phyloP scores from a whole-genome alignment of 768 basidiomycete genomes.

The Agrocybe chaxingu region DNA sequence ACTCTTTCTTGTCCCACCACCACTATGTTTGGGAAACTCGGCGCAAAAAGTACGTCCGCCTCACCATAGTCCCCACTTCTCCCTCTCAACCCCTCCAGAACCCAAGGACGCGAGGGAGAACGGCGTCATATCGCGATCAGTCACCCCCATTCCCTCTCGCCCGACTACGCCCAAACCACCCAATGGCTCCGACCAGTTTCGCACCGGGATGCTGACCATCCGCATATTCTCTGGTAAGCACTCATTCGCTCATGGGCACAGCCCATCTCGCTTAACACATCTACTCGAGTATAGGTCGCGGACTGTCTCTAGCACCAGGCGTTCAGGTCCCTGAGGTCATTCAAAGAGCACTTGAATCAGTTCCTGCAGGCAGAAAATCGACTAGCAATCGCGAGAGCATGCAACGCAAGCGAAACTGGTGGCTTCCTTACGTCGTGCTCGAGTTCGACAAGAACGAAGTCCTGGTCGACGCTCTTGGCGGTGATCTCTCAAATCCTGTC shows the following conservation, averaged over 20 bases:
- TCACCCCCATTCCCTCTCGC: slow-evolving; percentile 75
- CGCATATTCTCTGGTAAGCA: slow-evolving; percentile 86
- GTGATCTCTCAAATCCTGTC: slow-evolving; percentile 83
- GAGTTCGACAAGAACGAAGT: slow-evolving; percentile 99
- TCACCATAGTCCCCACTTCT: slow-evolving; percentile 3
- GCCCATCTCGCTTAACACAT: slow-evolving; percentile 1
- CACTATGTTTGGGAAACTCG: slow-evolving; percentile 54
- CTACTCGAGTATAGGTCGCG: slow-evolving; percentile 52
- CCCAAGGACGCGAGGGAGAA: slow-evolving; percentile 70
- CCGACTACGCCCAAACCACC: slow-evolving; percentile 72
- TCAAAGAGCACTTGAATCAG: slow-evolving; percentile 71
- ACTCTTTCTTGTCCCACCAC: slow-evolving; percentile 10
- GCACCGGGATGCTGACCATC: slow-evolving; percentile 92
- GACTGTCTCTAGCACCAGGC: slow-evolving; percentile 76
- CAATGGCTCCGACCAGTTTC: slow-evolving; percentile 58
- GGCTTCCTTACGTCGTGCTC: slow-evolving; percentile 95
- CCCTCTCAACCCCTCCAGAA: slow-evolving; percentile 36
- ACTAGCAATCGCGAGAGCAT: slow-evolving; percentile 85
- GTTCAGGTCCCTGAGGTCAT: slow-evolving; percentile 81
- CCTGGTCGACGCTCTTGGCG: slow-evolving; percentile 92
- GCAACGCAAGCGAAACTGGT: slow-evolving; percentile 92
- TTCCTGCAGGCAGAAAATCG: slow-evolving; percentile 50
- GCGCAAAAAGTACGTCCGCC: slow-evolving; percentile 36
- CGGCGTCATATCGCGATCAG: slow-evolving; percentile 71
- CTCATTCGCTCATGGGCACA: slow-evolving; percentile 4